Evolutionary conservation across 1,139 yeast species (phyloP).

Genomic region (Taphrina communis): DNA sequence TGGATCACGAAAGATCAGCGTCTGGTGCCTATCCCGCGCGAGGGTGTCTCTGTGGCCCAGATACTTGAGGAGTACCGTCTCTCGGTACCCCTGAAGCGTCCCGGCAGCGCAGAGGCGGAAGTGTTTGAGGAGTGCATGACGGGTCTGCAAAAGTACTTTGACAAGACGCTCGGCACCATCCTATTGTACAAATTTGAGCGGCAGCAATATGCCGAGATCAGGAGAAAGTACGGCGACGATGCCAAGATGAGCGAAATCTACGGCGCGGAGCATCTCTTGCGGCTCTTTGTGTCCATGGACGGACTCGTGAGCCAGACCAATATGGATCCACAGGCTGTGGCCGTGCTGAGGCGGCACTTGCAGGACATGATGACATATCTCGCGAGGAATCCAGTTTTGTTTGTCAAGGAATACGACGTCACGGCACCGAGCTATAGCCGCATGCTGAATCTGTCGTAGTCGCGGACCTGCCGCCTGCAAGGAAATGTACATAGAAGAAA

Average conservation of each 20-base stretch:
- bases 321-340: conserved; percentile 80
- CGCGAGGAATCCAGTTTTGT: conserved; percentile 16
- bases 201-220: conserved; percentile 71
- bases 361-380: conserved; percentile 59
- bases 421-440: conserved; percentile 30
- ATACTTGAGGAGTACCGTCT: conserved; percentile 46
- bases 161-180: conserved; percentile 71
- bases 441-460: conserved; percentile 20
- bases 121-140: conserved; percentile 68
- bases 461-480: no score
- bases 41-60: conserved; percentile 47
- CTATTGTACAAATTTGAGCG: conserved; percentile 84
- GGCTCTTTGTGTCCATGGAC: conserved; percentile 64
- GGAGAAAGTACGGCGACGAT: conserved; percentile 53
- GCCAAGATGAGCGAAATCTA: conserved; percentile 60
- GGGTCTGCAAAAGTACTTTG: conserved; percentile 79
- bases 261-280: conserved; percentile 57
- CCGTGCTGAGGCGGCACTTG: conserved; percentile 61
- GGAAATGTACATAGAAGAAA: conserved; percentile 57
- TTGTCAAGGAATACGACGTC: conserved; percentile 30
- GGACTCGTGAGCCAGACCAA: conserved; percentile 76
- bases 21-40: conserved; percentile 46
- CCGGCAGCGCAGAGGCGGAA: conserved; percentile 58
- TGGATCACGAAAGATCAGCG: conserved; percentile 75
- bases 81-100: conserved; percentile 42